Conservation (phyloP, 257 asterid genomes). For the Solanum chiquidenum region DNA sequence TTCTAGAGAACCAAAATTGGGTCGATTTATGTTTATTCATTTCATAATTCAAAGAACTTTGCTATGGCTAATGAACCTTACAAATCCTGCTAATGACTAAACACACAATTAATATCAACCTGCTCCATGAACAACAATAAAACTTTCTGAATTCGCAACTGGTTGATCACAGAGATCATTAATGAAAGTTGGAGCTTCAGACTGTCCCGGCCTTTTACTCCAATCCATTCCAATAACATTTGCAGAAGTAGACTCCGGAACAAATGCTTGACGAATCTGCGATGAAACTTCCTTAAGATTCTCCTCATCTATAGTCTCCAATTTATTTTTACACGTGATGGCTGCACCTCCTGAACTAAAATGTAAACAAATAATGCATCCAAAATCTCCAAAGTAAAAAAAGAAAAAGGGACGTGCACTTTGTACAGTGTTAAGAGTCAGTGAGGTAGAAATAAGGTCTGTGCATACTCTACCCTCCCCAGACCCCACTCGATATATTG, state of each 20-base stretch:
- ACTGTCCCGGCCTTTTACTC: slow-evolving; percentile 74
- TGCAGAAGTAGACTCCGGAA: slow-evolving; percentile 26
- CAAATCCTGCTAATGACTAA: neutral
- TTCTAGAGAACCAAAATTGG: neutral
- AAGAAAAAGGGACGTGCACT: neutral
- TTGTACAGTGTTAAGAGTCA: neutral
- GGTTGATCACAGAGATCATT: slow-evolving; percentile 31
- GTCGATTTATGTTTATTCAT: neutral
- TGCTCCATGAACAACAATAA: slow-evolving; percentile 90
- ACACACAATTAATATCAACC: slow-evolving; percentile 35
- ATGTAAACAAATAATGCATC: neutral
- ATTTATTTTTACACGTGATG: slow-evolving; percentile 70
- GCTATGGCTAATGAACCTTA: neutral
- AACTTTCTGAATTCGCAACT: slow-evolving; percentile 32
- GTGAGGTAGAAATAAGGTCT: too few species aligned
- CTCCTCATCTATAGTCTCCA: slow-evolving; percentile 67
- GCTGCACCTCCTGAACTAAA: slow-evolving; percentile 77
- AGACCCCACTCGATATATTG: too few species aligned
- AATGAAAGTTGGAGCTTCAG: slow-evolving; percentile 23
- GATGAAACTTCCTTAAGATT: slow-evolving; percentile 51
- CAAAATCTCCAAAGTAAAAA: neutral
- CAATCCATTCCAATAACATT: slow-evolving; percentile 68
- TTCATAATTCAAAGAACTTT: neutral
- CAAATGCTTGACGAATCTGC: slow-evolving; percentile 71
- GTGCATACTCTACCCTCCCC: too few species aligned